Base-by-base conservation (phyloP, 441 rosid species). In the Jatropha podagrica region DNA sequence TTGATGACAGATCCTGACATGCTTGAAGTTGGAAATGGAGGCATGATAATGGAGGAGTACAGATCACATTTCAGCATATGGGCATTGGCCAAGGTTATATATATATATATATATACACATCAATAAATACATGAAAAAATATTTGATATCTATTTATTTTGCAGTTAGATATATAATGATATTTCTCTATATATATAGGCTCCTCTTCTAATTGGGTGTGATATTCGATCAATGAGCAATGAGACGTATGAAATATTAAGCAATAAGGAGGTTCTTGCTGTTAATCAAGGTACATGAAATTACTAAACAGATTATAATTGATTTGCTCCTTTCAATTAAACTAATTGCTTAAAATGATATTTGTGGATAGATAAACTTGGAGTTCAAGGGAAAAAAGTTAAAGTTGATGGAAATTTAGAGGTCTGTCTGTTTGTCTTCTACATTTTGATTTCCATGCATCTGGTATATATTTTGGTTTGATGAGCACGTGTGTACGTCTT, bases 21-120 rank as follows among this genome's bases (percentile, higher is more conserved):
- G 88, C 87, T 88, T 37, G 89, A 88, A 81, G 86, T 88, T 26
- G 91, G 91, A 62, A 88, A 88, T 55, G 91, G 91, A 26, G 88
- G 87, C 65, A 88, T 88, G 91, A 82, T 82, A 12, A 71, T 73
- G 0, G 91, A 86, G 18, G 91, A 88, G 73, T 86, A 88, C 14
- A 85, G 85, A 11, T 79, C 86, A 18, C 91, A 85, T 74, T 85
- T 88, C 69, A 86, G 91, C 83, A 86, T 88, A 37, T 85, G 89
- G 91, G 86, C 91, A 32, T 14, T 88, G 44, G 85, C 75, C 11
- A 86, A 87, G 79, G 91, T 84, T 44, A 44, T 6, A 5, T 44
- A 5, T 23, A 23, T 23, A 23, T 23, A 23, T 23, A 23, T 23
- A 23, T 23, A 23, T 0, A 23, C 0, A 23, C 23, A 23, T 3